A percentile compares a stretch with the other conserved stretches of the same genome.
Conservation (phyloP, 305 asterid species). For the Fraxinus dipetala region DNA sequence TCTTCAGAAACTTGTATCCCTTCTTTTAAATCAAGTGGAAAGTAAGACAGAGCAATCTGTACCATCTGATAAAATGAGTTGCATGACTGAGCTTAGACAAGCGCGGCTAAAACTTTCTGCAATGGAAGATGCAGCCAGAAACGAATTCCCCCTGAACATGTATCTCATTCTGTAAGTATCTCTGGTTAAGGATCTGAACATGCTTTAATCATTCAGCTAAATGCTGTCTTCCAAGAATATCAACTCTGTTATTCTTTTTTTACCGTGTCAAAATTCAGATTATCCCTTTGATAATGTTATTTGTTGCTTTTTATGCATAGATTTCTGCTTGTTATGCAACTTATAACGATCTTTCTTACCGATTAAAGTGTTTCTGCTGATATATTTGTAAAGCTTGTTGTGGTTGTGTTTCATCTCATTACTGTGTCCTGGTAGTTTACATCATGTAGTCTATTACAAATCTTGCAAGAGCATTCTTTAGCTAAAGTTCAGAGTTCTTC, state of each 20-base stretch:
- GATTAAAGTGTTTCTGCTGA: not conserved
- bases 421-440: not conserved
- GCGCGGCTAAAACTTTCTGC: slow-evolving; percentile 59
- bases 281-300: not conserved
- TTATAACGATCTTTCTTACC: not conserved
- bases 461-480: not conserved
- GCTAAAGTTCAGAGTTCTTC: not conserved
- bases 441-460: not conserved
- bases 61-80: slow-evolving; percentile 52
- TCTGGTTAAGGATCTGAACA: not conserved
- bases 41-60: slow-evolving; percentile 47
- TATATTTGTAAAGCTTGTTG: not conserved
- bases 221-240: slow-evolving; percentile 15
- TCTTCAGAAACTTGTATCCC: slow-evolving; percentile 64
- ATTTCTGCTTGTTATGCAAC: not conserved
- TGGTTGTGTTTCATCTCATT: not conserved
- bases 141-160: slow-evolving; percentile 74
- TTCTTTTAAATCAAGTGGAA: slow-evolving; percentile 61
- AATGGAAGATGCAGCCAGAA: slow-evolving; percentile 78
- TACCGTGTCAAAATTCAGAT: not conserved
- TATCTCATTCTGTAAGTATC: slow-evolving; percentile 85
- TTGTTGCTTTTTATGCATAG: not conserved
- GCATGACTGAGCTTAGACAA: slow-evolving; percentile 64
- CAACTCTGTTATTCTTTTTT: not conserved
- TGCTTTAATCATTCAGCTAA: slow-evolving; percentile 1